Evolutionary conservation across 1,139 yeast species (phyloP).

Genomic region (Blastobotrys aristatus): DNA sequence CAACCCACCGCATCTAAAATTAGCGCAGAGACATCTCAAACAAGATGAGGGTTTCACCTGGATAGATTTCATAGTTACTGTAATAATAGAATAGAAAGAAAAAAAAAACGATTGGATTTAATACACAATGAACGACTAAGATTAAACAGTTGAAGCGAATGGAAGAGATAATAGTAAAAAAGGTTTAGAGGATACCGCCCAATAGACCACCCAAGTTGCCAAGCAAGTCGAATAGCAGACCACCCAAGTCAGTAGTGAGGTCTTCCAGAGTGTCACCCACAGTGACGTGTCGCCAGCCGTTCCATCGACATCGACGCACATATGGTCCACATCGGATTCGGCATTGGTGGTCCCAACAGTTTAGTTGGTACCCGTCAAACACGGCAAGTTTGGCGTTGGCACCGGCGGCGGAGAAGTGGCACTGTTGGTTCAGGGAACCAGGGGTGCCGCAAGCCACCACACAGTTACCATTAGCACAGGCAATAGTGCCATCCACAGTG

Average conservation of each 20-base stretch:
- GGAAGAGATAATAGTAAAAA: no score
- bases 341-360: neutral
- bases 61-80: no score
- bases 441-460: neutral
- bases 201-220: neutral
- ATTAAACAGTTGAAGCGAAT: no score
- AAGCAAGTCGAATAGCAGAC: neutral
- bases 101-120: no score
- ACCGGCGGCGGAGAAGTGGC: neutral
- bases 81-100: no score
- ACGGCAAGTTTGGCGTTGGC: neutral
- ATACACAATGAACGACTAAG: no score
- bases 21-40: no score
- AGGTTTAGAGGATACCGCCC: neutral
- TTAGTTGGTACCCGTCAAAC: neutral
- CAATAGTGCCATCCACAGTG: conserved; percentile 1
- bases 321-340: neutral
- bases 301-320: neutral
- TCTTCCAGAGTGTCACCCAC: neutral
- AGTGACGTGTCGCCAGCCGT: neutral
- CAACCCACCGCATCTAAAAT: no score
- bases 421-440: neutral
- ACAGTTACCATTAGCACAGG: neutral
- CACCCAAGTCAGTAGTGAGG: conserved; percentile 1
- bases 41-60: no score